Base-by-base conservation (phyloP, 345 rosid species). In the Nephelium lappaceum region DNA sequence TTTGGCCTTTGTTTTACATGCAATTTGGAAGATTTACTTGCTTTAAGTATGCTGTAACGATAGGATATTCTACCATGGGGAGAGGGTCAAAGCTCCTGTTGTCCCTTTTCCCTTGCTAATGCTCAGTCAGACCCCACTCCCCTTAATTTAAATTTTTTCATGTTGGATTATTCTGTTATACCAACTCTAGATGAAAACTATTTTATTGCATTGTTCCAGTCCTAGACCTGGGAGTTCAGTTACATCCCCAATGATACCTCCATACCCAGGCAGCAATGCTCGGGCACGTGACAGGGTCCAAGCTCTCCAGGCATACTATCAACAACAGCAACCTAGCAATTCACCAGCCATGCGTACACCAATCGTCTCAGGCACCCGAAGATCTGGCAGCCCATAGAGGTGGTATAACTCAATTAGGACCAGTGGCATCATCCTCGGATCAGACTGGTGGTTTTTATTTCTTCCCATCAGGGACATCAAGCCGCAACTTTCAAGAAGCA, bases 231-330 rank as follows among this genome's bases (percentile, higher is more conserved):
- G 94, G 43, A 91, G 92, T 84, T 88, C 98, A 3, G 90, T 85
- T 51, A 81, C 90, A 68, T 88, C 97, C 27, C 81, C 93, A 0
- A 81, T 91, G 85, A 85, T 88, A 74, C 93, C 94, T 14, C 93
- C 95, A 66, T 96, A 93, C 80, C 95, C 91, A 11, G 99, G 98
- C 78, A 96, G 97, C 85, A 94, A 88, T 73, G 93, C 93, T 21
- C 89, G 99, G 24, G 86, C 92, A n/a, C 89, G 92, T 58, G 97
- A 93, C 75, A 86, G 98, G 83, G 92, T 91, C 75, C 99, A 93
- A 83, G 98, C 98, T 49, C 92, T 94, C 53, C 97, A 94, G 83
- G 98, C 97, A 47, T 96, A 93, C 85, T 96, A 92, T 85, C 99
- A 94, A 74, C 99, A 88, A 81, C 98, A 86, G 45, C 85, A 83